Conservation (phyloP, 805 yeast species). For the Millerago galiae region DNA sequence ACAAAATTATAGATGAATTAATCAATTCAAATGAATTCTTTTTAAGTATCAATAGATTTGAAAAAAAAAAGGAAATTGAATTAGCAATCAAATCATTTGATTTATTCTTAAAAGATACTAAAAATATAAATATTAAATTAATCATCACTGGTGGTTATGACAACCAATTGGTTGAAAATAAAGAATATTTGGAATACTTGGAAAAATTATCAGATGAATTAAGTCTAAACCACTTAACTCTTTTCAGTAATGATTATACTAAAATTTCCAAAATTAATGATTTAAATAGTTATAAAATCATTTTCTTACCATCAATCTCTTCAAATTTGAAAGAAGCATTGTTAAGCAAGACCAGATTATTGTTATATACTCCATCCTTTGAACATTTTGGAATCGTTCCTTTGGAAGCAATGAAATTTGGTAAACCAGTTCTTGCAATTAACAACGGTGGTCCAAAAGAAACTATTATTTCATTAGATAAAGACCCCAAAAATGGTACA, state of each 20-base stretch:
- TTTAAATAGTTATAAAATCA: conserved; percentile 35
- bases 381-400: conserved; percentile 99
- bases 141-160: conserved; percentile 93
- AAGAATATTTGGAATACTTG: conserved; percentile 59
- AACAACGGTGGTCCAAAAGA: conserved; percentile 93
- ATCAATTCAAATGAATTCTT: conserved; percentile 32
- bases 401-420: conserved; percentile 82
- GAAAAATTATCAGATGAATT: conserved; percentile 39
- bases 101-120: conserved; percentile 25
- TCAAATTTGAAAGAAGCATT: conserved; percentile 58
- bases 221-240: conserved; percentile 39
- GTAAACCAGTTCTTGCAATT: conserved; percentile 80
- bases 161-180: conserved; percentile 66
- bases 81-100: conserved; percentile 71
- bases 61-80: conserved; percentile 73
- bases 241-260: conserved; percentile 27
- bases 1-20: conserved; percentile 12
- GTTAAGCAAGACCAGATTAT: conserved; percentile 46
- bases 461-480: conserved; percentile 38
- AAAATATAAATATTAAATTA: conserved; percentile 37
- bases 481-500: conserved; percentile 37
- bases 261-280: conserved; percentile 6
- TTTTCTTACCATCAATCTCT: conserved; percentile 79
- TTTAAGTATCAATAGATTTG: conserved; percentile 83
- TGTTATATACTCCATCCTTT: conserved; percentile 81